A percentile compares a stretch with the other conserved stretches of the same genome.
These are phyloP conservation scores for Zygoascus meyerae DNA, from an alignment of 1,139 yeast species.

Conservation along the genomic window DNA sequence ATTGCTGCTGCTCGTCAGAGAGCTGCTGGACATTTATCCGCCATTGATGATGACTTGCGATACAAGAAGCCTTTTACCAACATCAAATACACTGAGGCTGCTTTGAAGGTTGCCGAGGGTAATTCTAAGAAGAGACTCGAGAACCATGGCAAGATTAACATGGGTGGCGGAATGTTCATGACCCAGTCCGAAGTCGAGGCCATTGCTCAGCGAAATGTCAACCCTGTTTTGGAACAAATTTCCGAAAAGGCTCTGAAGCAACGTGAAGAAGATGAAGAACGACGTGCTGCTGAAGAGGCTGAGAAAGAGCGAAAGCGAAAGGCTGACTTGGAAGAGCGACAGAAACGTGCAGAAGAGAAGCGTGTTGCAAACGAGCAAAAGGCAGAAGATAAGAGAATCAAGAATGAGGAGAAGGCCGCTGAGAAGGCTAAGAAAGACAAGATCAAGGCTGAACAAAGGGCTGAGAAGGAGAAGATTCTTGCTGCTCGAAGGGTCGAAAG, in stretches of 20 bases:
- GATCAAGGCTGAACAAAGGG: conserved; percentile 20
- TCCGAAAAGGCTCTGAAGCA: conserved; percentile 64
- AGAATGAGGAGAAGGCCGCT: conserved; percentile 21
- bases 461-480: conserved; percentile 24
- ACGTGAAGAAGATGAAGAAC: conserved; percentile 62
- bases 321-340: conserved; percentile 13
- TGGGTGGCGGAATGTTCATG: conserved; percentile 88
- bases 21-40: conserved; percentile 30
- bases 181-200: conserved; percentile 68
- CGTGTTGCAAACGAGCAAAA: conserved; percentile 22
- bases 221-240: conserved; percentile 80
- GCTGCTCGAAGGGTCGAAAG: conserved; percentile 20
- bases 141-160: conserved; percentile 53
- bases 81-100: conserved; percentile 39
- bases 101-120: conserved; percentile 60
- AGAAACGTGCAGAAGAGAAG: conserved; percentile 20
- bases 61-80: conserved; percentile 34
- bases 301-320: conserved; percentile 11
- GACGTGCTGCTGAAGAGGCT: conserved; percentile 34
- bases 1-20: conserved; percentile 34
- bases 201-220: conserved; percentile 76
- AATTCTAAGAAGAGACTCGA: conserved; percentile 53
- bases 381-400: conserved; percentile 25
- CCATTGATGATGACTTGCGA: conserved; percentile 38
- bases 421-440: conserved; percentile 20